These are phyloP conservation scores for Solanum hybrid DNA, from an alignment of 305 asterid genomes.

Conservation along the genomic window DNA sequence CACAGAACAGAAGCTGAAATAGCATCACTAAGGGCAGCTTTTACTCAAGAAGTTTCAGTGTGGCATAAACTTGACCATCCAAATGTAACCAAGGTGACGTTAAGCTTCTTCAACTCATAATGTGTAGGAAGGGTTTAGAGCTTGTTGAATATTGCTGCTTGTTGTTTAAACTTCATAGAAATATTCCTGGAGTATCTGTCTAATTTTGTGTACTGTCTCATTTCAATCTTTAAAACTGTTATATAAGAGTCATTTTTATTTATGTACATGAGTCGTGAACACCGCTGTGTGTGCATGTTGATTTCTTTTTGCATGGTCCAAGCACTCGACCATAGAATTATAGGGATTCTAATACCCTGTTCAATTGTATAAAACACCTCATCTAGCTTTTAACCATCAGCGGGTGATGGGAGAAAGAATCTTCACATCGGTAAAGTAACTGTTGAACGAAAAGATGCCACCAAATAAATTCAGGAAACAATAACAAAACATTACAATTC, in stretches of 20 bases:
- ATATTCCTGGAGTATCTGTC: neutral
- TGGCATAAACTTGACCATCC: slow-evolving; percentile 96
- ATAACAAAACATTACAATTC: neutral
- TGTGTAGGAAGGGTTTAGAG: neutral
- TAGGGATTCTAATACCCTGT: neutral
- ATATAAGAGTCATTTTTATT: neutral
- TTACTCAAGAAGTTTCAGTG: slow-evolving; percentile 89
- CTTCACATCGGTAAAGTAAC: neutral
- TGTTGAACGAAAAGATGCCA: neutral
- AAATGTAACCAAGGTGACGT: slow-evolving; percentile 71
- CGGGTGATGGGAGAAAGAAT: neutral
- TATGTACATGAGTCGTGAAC: neutral
- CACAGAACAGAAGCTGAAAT: slow-evolving; percentile 75
- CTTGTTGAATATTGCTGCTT: neutral
- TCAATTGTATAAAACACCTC: neutral
- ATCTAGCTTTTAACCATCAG: neutral
- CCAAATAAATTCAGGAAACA: neutral
- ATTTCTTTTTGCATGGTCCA: neutral
- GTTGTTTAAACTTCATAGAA: neutral
- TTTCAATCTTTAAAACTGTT: neutral
- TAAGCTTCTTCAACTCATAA: neutral
- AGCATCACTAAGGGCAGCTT: slow-evolving; percentile 65
- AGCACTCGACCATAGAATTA: neutral
- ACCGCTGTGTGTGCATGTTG: neutral
- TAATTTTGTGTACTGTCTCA: neutral